Evolutionary conservation across 2,329 filamentous ascomycete genomes (phyloP).

Genomic region (Aspergillus pseudoterreus): DNA sequence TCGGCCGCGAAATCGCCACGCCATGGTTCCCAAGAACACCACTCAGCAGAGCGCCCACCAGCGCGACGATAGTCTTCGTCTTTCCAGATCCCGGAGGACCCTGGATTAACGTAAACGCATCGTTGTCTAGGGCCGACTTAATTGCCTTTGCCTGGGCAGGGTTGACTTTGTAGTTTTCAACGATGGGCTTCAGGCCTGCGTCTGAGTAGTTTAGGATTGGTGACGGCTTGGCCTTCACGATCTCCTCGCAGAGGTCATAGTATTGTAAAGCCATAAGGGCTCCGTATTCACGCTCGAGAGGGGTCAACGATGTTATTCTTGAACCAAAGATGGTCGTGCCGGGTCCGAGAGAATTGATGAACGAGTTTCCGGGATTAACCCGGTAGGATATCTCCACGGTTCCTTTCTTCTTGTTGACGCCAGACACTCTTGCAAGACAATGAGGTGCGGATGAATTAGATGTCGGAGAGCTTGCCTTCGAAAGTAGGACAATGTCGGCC

Average conservation of each 20-base stretch:
- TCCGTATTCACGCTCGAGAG: slow-evolving; percentile 92
- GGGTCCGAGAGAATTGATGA: slow-evolving; percentile 64
- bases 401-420: slow-evolving; percentile 75
- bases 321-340: slow-evolving; percentile 68
- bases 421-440: slow-evolving; percentile 80
- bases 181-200: slow-evolving; percentile 64
- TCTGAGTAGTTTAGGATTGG: slow-evolving; percentile 79
- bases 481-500: slow-evolving; percentile 85
- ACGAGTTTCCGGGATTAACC: slow-evolving; percentile 64
- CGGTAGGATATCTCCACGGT: slow-evolving; percentile 82
- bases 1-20: slow-evolving; percentile 46
- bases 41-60: slow-evolving; percentile 82
- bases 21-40: slow-evolving; percentile 51
- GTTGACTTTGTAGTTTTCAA: slow-evolving; percentile 79
- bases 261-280: slow-evolving; percentile 87
- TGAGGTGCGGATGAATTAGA: slow-evolving; percentile 64
- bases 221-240: slow-evolving; percentile 83
- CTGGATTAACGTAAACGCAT: slow-evolving; percentile 94
- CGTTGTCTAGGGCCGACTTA: slow-evolving; percentile 87
- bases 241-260: slow-evolving; percentile 92
- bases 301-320: slow-evolving; percentile 89
- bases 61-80: slow-evolving; percentile 95
- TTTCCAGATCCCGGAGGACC: slow-evolving; percentile 95
- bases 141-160: slow-evolving; percentile 86
- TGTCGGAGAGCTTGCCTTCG: slow-evolving; percentile 68